Conservation (phyloP, 2,329 filamentous ascomycete species). For the Paecilomyces formosus region DNA sequence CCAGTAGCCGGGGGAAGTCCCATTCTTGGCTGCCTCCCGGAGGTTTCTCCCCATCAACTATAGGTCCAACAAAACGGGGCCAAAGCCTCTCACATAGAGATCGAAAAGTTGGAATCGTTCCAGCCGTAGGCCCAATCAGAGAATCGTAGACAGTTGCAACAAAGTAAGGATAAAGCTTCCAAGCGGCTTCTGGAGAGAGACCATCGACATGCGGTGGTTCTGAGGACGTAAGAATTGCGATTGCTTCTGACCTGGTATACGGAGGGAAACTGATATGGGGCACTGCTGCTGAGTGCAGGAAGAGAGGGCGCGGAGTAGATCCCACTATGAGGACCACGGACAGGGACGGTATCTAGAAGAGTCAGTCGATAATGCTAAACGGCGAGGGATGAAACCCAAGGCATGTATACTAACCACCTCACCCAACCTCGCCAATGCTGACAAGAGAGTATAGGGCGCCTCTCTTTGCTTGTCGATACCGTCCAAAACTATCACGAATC, state of each 20-base stretch:
- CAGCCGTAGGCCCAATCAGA: constrained; percentile 68
- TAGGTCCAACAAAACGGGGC: constrained; percentile 74
- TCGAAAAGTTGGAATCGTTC: constrained; percentile 67
- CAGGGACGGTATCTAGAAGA: constrained; percentile 65
- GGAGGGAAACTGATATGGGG: constrained; percentile 76
- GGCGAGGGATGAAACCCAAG: constrained; percentile 1
- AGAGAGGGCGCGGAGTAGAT: constrained; percentile 56
- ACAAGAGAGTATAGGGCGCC: constrained; percentile 66
- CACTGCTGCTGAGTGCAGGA: constrained; percentile 62
- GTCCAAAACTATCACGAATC: constrained; percentile 80
- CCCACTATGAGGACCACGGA: constrained; percentile 71
- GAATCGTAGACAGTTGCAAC: constrained; percentile 80
- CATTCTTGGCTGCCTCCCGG: constrained; percentile 50
- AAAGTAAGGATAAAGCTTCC: constrained; percentile 56
- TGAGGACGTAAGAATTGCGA: constrained; percentile 62
- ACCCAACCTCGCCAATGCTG: constrained; percentile 72
- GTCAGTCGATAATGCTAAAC: constrained; percentile 1
- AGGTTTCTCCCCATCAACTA: constrained; percentile 57
- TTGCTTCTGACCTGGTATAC: constrained; percentile 73
- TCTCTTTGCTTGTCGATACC: constrained; percentile 80
- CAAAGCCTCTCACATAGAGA: constrained; percentile 68
- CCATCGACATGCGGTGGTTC: constrained; percentile 34
- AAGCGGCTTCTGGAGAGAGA: constrained; percentile 18
- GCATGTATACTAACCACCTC: constrained; percentile 58
- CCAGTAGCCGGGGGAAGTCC: constrained; percentile 78